These are phyloP conservation scores for Pichia sp. DNA, from an alignment of 1,139 yeast species.

Conservation along the genomic window DNA sequence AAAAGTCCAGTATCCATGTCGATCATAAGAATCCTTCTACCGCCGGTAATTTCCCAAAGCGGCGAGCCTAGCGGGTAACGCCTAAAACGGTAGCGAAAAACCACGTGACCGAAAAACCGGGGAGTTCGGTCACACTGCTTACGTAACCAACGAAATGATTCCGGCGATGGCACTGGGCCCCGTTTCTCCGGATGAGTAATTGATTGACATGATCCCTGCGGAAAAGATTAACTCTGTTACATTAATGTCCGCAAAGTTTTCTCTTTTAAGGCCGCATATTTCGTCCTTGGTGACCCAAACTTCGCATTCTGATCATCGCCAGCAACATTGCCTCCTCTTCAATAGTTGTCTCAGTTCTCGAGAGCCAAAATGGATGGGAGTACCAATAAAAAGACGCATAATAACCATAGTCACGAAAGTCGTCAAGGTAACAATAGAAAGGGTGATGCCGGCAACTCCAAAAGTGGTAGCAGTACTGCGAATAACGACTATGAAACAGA, in stretches of 20 bases:
- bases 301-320: not conserved
- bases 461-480: not conserved
- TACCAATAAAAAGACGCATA: not conserved
- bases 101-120: not conserved
- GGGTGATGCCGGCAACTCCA: not conserved
- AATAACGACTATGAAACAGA: not conserved
- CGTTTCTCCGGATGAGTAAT: conserved; percentile 19
- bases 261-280: too few species aligned
- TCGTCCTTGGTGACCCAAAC: too few species aligned
- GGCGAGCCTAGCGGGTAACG: not conserved
- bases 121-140: not conserved
- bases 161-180: not conserved
- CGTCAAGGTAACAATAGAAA: not conserved
- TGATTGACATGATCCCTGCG: not conserved
- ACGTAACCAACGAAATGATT: too few species aligned
- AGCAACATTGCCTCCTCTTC: not conserved
- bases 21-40: not conserved
- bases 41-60: not conserved
- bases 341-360: not conserved
- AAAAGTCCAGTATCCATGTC: not conserved
- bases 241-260: too few species aligned
- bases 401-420: not conserved
- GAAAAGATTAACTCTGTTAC: not conserved
- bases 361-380: not conserved
- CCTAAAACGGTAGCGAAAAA: not conserved